Evolutionary conservation across 345 rosid genomes (phyloP), one percentile per base, ranked within the genome.

Genomic region (Hevea brasiliensis): DNA sequence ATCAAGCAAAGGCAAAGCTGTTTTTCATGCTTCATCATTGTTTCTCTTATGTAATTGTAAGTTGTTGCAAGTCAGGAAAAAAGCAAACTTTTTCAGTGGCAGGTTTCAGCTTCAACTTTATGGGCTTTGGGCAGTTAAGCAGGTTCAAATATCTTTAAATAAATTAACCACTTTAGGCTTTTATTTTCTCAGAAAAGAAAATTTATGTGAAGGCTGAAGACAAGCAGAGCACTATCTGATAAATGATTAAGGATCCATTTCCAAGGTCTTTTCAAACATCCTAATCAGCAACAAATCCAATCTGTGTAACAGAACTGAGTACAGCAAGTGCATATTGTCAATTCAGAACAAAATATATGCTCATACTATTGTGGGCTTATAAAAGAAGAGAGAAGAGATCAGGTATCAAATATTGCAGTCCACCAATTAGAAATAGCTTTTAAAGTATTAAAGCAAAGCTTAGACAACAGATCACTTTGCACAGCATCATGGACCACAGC

Each of bases 401-500:
- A 4, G 54, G 57, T 20, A 75, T 66, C 69, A 44, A 65, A 61
- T 23, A 65, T 53, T 70, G 47, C 64, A 63, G 8, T 40, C 77
- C 73, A 80, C 66, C 59, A 65, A 54, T 61, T 61, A 64, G 48
- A 74, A 69, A 74, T 40, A 55, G 18, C 64, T 65, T 32, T 68
- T 21, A 8, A 72, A 37, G 65, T 68, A 53, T 67, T 65, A 42
- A 57, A 65, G 48, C 8, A 35, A 42, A 29, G 54, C 56, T 61
- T 68, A 54, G 70, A 62, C 68, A 72, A 48, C 63, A 63, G 27
- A 66, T 61, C 73, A 73, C 63, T 54, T 37, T 14, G 56, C 17
- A 64, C 67, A 72, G 63, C 62, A 62, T 50, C 65, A 73, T 61
- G 71, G 78, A 61, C 71, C 72, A 73, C 70, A 67, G 78, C 61